phyloP scores from a whole-genome alignment of 2,329 filamentous ascomycete species.

The Phialophora macrospora region DNA sequence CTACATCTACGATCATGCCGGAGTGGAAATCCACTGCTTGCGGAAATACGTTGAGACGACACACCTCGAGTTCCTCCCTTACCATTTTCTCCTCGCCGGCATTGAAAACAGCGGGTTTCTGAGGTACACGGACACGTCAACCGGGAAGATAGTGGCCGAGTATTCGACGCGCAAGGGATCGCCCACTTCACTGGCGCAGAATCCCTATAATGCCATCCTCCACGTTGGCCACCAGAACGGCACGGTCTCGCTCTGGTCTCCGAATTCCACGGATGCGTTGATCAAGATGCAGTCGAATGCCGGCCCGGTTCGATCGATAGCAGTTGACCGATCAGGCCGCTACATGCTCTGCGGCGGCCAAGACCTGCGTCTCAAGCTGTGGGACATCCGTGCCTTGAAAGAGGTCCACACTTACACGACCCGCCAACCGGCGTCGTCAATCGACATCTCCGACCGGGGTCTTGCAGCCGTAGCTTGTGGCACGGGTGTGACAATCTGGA shows the following conservation, averaged over 20 bases:
- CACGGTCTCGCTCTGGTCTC: conserved; percentile 92
- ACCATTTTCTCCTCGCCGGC: conserved; percentile 83
- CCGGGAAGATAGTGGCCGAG: conserved; percentile 84
- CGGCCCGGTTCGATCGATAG: conserved; percentile 83
- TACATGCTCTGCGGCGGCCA: conserved; percentile 97
- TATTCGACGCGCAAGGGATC: conserved; percentile 82
- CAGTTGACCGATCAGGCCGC: conserved; percentile 83
- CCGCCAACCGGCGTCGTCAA: conserved; percentile 76
- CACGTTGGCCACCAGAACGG: conserved; percentile 96
- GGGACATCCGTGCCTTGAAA: conserved; percentile 93
- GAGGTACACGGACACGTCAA: conserved; percentile 95
- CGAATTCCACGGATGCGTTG: conserved; percentile 81
- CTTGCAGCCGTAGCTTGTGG: conserved; percentile 90
- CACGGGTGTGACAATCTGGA: conserved; percentile 88
- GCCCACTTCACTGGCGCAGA: conserved; percentile 82
- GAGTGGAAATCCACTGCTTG: conserved; percentile 89
- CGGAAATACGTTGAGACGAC: conserved; percentile 89
- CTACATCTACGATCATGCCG: conserved; percentile 92
- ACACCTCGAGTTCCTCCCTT: conserved; percentile 93
- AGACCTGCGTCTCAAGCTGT: conserved; percentile 89
- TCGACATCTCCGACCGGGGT: conserved; percentile 86
- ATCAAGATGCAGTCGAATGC: conserved; percentile 90
- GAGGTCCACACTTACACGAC: conserved; percentile 90
- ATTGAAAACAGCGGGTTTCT: conserved; percentile 79
- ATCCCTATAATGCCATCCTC: conserved; percentile 88